Conservation (phyloP, 2,329 filamentous ascomycete species). For the Dendrostoma leiphaemia region DNA sequence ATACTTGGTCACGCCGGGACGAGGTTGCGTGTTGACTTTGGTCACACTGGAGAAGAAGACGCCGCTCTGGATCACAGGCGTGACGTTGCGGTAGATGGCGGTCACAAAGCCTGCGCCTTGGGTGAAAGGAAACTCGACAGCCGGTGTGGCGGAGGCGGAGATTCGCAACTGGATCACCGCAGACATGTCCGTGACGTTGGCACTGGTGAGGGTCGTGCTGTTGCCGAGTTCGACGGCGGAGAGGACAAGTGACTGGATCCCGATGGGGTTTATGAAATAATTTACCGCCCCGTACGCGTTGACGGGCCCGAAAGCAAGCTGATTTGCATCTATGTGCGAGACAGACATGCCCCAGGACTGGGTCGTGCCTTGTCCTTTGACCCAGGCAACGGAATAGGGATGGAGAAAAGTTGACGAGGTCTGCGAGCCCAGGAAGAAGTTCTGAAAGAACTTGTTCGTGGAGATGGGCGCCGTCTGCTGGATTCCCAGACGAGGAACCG, state of each 20-base stretch:
- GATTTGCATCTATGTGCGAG: conserved; percentile 67
- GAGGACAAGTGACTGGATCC: conserved; percentile 76
- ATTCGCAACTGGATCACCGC: conserved; percentile 66
- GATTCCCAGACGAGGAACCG: conserved; percentile 54
- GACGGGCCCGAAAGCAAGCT: conserved; percentile 65
- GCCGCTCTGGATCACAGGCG: conserved; percentile 71
- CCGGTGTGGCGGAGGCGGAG: conserved; percentile 48
- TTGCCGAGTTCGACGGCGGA: conserved; percentile 72
- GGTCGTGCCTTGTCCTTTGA: conserved; percentile 58
- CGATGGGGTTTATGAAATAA: conserved; percentile 80
- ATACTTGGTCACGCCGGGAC: conserved; percentile 72
- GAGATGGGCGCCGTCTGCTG: conserved; percentile 49
- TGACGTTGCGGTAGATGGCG: conserved; percentile 67
- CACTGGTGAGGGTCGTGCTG: conserved; percentile 54
- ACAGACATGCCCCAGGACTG: conserved; percentile 76
- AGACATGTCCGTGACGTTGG: conserved; percentile 56
- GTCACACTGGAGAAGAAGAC: conserved; percentile 72
- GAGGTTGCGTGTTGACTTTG: conserved; percentile 52
- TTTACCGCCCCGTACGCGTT: conserved; percentile 56
- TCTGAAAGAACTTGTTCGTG: conserved; percentile 81
- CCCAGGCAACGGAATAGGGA: conserved; percentile 71
- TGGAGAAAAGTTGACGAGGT: conserved; percentile 69
- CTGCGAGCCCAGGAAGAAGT: conserved; percentile 76
- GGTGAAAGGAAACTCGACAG: conserved; percentile 76
- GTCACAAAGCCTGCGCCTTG: conserved; percentile 91